Base-by-base conservation (phyloP, 352 stramenopile species). In the Phytophthora chlamydospora region DNA sequence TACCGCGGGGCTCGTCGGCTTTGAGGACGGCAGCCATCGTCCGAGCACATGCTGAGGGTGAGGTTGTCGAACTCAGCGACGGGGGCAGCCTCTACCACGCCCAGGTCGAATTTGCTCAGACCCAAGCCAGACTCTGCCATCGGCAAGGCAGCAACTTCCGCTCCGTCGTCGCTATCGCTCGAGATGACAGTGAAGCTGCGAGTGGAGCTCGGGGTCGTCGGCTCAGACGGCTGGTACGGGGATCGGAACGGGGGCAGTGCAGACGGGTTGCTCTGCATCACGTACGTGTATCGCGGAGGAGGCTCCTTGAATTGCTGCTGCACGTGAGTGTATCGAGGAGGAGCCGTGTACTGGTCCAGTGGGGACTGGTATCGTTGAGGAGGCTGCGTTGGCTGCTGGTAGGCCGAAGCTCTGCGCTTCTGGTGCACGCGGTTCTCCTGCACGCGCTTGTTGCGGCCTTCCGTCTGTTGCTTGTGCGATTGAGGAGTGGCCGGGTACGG, bases 71-170 rank as follows among this genome's bases (percentile, higher is more conserved):
- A 42, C 9, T 73, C 59, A 2, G 39, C 47, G 6, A 67, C 53
- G 7, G 58, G 54, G 33, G 59, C 43, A 51, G 58, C 59, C 3
- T 73, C 31, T 44, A 68, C 49, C 1, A 80, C 64, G 10, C 66
- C 68, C 31, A 80, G 60, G 14, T 76, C 69, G 17, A 80, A 80
- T 0, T 68, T 61, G 42, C 72, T 80, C 36, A 80, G 47, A 33
- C 71, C 68, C 16, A 80, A 50, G 43, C 60, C 68, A 21, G 57
- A 71, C 14, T 68, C 54, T 13, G 33, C 44, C 12, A 70, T 19
- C 2, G 66, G 41, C 1, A 68, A 3, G 12, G 47, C 35, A 31
- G 43, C 32, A 36, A 65, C 49, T 31, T 77, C 52, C 10, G 39
- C 42, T 8, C 45, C 63, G 16, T 77, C 67, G 17, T 73, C 63